phyloP scores from a whole-genome alignment of 345 rosid genomes.

The Linum usitatissimum region DNA sequence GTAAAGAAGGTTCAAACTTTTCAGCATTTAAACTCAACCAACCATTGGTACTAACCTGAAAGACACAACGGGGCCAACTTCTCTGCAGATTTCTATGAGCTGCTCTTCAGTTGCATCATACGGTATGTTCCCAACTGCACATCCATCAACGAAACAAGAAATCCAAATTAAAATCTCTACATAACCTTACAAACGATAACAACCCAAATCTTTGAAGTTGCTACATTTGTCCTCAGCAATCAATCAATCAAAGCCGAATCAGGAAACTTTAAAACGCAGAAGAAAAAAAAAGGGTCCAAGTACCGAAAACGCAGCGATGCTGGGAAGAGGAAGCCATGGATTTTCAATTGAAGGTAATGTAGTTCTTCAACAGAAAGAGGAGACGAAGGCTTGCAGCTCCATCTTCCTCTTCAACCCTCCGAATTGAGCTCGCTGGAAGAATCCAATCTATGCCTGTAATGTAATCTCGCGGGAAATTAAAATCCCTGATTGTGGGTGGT shows the following conservation, averaged over 20 bases:
- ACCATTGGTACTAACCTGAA: slow-evolving; percentile 53
- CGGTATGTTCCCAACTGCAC: slow-evolving; percentile 93
- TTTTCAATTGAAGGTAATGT: not conserved
- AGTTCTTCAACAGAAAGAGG: not conserved
- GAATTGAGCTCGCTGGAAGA: no score
- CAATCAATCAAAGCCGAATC: slow-evolving; percentile 1
- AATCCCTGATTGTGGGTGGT: no score
- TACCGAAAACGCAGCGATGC: slow-evolving; percentile 97
- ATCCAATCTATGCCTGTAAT: no score
- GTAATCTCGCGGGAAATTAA: no score
- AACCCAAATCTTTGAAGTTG: no score
- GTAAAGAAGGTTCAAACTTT: slow-evolving; percentile 1
- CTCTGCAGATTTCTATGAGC: slow-evolving; percentile 89
- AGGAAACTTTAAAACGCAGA: not conserved
- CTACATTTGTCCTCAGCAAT: not conserved
- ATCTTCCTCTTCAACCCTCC: not conserved
- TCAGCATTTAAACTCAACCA: not conserved
- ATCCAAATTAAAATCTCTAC: not conserved
- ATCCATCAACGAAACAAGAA: not conserved
- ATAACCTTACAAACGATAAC: not conserved
- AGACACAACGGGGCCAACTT: slow-evolving; percentile 96
- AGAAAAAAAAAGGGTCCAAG: not conserved
- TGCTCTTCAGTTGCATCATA: slow-evolving; percentile 97
- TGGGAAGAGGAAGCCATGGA: slow-evolving; percentile 79
- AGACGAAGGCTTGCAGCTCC: not conserved